Conservation (phyloP, 768 basidiomycete species). For the Cubamyces sp. region DNA sequence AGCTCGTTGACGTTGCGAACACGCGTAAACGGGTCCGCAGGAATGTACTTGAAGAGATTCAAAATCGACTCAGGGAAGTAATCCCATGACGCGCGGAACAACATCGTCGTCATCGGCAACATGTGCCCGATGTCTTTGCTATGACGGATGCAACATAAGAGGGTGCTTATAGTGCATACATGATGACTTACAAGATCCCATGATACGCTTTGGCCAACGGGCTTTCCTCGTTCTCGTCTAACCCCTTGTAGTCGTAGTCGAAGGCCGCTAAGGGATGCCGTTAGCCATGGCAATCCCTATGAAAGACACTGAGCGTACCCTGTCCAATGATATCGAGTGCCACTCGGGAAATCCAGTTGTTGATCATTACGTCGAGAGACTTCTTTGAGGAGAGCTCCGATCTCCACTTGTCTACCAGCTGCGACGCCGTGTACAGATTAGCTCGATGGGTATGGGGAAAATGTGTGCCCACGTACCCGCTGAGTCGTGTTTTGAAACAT, state of each 20-base stretch:
- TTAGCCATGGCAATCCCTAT: no score
- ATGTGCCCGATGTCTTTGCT: constrained; percentile 16
- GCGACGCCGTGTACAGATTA: no score
- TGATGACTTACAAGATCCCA: constrained; percentile 22
- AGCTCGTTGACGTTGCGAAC: constrained; percentile 10
- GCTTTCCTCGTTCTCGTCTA: constrained; percentile 18
- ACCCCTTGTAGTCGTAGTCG: constrained; percentile 23
- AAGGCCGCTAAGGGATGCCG: constrained; percentile 24
- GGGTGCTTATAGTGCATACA: background rate
- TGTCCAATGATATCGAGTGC: constrained; percentile 32
- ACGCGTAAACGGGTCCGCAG: constrained; percentile 12
- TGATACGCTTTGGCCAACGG: constrained; percentile 24
- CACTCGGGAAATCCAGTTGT: constrained; percentile 26
- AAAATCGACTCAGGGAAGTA: constrained; percentile 24
- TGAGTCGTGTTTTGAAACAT: constrained; percentile 22
- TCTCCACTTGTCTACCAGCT: constrained; percentile 31
- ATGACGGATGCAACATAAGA: background rate
- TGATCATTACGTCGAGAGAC: constrained; percentile 7
- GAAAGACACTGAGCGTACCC: background rate
- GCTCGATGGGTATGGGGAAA: no score
- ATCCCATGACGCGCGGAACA: constrained; percentile 28
- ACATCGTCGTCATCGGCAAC: constrained; percentile 7
- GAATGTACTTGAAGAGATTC: constrained; percentile 22
- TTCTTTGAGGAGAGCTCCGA: constrained; percentile 10
- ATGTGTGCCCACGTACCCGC: constrained; percentile 14